Evolutionary conservation across 352 stramenopile genomes (phyloP).

Genomic region (Phytophthora constricta): DNA sequence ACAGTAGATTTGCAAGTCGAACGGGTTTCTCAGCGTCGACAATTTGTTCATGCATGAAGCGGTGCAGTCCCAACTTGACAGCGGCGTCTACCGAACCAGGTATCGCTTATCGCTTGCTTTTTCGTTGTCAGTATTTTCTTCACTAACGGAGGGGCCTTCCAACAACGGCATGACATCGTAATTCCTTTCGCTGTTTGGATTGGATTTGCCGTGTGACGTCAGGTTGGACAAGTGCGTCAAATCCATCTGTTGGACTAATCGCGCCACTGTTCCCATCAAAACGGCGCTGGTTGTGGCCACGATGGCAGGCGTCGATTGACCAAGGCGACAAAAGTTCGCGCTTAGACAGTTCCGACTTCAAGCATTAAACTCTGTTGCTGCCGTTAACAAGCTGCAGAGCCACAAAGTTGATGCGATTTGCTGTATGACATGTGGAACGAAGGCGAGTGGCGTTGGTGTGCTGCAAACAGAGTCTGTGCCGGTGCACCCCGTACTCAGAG

Average conservation of each 20-base stretch:
- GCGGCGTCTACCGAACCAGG: no score
- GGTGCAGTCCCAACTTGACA: no score
- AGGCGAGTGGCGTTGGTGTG: neutral
- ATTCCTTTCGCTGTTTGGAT: neutral
- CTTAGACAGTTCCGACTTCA: neutral
- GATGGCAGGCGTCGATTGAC: no score
- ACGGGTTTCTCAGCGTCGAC: no score
- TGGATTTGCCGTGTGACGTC: neutral
- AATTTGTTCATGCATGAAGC: no score
- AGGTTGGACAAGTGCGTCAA: neutral
- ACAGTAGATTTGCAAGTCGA: no score
- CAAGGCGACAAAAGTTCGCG: neutral
- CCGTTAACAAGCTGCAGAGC: neutral
- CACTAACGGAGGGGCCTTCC: no score
- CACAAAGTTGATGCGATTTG: conserved; percentile 8
- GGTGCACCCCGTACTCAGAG: no score
- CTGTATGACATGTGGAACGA: conserved; percentile 11
- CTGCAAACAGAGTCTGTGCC: conserved; percentile 10
- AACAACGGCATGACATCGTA: neutral
- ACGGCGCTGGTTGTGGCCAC: neutral
- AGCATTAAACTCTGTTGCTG: neutral
- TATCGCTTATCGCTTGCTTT: neutral
- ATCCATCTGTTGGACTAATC: neutral
- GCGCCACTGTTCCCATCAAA: neutral
- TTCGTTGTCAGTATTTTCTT: no score